Evolutionary conservation across 139 green algal genomes (phyloP).

Genomic region (Medakamo hakoo): DNA sequence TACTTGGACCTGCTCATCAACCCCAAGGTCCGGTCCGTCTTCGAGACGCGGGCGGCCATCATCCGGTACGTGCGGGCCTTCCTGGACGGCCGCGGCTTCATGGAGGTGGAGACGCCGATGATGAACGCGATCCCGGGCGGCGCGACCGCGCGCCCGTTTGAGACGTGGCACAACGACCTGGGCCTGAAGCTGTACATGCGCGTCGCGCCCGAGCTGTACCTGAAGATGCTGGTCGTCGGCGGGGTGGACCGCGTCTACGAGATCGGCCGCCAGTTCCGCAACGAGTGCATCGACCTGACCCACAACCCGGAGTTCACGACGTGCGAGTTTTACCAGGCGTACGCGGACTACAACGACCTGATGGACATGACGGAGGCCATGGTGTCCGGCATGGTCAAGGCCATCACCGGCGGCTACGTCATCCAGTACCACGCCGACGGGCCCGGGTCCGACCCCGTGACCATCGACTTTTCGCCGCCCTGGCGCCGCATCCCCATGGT

Average conservation of each 20-base stretch:
- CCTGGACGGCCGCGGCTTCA: slow-evolving; percentile 78
- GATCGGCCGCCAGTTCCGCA: slow-evolving; percentile 68
- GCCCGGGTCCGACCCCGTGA: slow-evolving; percentile 48
- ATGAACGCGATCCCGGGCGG: slow-evolving; percentile 88
- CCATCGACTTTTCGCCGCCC: slow-evolving; percentile 97
- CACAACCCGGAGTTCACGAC: slow-evolving; percentile 99
- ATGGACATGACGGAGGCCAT: slow-evolving; percentile 94
- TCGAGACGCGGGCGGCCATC: slow-evolving; percentile 59
- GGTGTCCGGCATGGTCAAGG: slow-evolving; percentile 76
- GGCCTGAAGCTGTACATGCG: slow-evolving; percentile 97
- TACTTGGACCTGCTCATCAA: slow-evolving; percentile 74
- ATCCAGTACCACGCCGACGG: slow-evolving; percentile 90
- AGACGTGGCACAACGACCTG: slow-evolving; percentile 98
- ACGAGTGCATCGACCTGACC: slow-evolving; percentile 98
- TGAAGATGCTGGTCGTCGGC: slow-evolving; percentile 97
- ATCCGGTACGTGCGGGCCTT: slow-evolving; percentile 78
- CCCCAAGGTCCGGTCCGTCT: slow-evolving; percentile 48
- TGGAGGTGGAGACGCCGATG: slow-evolving; percentile 90
- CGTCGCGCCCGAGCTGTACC: slow-evolving; percentile 94
- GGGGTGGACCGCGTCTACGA: slow-evolving; percentile 92
- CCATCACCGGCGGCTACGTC: slow-evolving; percentile 80
- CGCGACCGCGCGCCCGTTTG: slow-evolving; percentile 84
- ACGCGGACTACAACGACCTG: slow-evolving; percentile 98
- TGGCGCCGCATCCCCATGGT: slow-evolving; percentile 64
- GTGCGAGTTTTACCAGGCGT: slow-evolving; percentile 94